phyloP scores from a whole-genome alignment of 2,329 filamentous ascomycete species.

The Neurospora sp. region DNA sequence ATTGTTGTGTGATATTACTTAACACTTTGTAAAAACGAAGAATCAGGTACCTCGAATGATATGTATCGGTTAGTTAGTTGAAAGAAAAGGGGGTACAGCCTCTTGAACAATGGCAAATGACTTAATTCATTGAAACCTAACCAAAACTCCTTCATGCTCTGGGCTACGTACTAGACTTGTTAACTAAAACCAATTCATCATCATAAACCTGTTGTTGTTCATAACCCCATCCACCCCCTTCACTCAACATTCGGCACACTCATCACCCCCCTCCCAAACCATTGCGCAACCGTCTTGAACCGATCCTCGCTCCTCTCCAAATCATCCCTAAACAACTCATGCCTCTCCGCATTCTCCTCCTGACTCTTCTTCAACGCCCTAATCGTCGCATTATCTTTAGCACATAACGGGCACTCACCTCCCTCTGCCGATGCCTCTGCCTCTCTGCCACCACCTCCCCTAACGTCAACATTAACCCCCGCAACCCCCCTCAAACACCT shows the following conservation, averaged over 20 bases:
- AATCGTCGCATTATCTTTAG: slow-evolving; percentile 76
- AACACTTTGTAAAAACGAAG: neutral
- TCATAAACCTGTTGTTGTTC: neutral
- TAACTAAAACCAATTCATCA: neutral
- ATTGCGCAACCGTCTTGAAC: slow-evolving; percentile 87
- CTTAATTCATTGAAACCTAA: neutral
- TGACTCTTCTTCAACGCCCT: slow-evolving; percentile 79
- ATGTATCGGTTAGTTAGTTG: too few species aligned
- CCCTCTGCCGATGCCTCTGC: slow-evolving; percentile 30
- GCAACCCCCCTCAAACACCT: slow-evolving; percentile 56
- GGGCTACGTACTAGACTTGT: neutral
- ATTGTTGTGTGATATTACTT: too few species aligned
- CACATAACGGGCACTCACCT: slow-evolving; percentile 77
- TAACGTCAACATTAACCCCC: slow-evolving; percentile 16
- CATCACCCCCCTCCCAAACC: slow-evolving; percentile 94
- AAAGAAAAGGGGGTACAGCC: too few species aligned
- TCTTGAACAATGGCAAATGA: neutral
- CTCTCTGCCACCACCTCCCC: slow-evolving; percentile 23
- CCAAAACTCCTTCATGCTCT: neutral
- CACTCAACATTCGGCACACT: slow-evolving; percentile 31
- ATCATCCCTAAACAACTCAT: slow-evolving; percentile 81
- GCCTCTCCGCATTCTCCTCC: slow-evolving; percentile 73
- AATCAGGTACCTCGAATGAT: too few species aligned
- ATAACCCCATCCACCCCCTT: neutral
- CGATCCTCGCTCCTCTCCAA: slow-evolving; percentile 68